Evolutionary conservation across 106 monocot species (phyloP), one percentile per base, ranked within the genome.

Genomic region (Iris macrosiphon): DNA sequence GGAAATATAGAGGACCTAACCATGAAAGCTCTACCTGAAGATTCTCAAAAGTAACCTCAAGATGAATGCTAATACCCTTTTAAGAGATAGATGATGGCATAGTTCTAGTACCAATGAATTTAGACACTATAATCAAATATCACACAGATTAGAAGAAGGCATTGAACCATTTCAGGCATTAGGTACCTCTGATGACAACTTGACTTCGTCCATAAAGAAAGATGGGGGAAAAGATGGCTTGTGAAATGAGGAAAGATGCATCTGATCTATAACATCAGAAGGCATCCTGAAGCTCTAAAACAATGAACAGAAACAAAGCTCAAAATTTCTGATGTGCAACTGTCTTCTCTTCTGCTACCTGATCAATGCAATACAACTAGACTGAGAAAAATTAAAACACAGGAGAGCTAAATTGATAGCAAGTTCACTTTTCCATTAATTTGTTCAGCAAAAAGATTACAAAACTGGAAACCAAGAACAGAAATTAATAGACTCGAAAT

Each of bases 251-350:
- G 58, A 49, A 6, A 49, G 56, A 50, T 56, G 51, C 46, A 71
- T 71, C 58, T 71, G 67, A 75, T 81, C 81, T 58, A 78, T 78
- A 59, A 68, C 27, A 43, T 74, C 38, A 56, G 74, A 72, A 43
- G 74, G 51, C 77, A 81, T 77, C 59, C 45, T 66, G 55, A 43
- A 37, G 46, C 57, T 51, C 15, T 31, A 32, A 37, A 49, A 55
- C 28, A n/a, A 51, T 38, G 28, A 44, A 37, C 38, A 42, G 19
- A 37, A 55, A 27, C 19, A 54, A 41, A 31, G 21, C 31, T 41
- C 45, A 32, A 29, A 40, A 26, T 12, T 27, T 29, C 14, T 50
- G 7, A 9, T n/a, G n/a, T n/a, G 11, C 14, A 29, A 13, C 16
- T 16, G 14, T 6, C 27, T 50, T 19, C 49, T 29, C 13, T 1